Base-by-base conservation (phyloP, 257 asterid genomes). In the Schizonepeta tenuifolia region DNA sequence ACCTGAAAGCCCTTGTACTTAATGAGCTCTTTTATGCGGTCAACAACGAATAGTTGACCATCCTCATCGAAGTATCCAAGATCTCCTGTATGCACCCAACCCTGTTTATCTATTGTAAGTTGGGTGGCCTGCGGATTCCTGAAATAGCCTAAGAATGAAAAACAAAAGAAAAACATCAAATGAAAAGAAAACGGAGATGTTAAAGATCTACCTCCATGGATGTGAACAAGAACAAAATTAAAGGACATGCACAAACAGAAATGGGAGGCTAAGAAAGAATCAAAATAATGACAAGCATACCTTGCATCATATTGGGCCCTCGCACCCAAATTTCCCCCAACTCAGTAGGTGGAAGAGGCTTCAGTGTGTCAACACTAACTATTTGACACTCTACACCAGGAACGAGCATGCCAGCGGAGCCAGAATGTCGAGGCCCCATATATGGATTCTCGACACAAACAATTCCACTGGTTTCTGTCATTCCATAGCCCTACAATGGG, bases 41-140 rank as follows among this genome's bases (percentile, higher is more conserved):
- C 99, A 77, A 95, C 99, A 49, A 95, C 96, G 58, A 56, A 90
- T 59, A 95, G 83, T 60, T 81, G 93, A 69, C 99, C 99, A 18
- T 81, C 89, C 41, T 88, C 97, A 43, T 92, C 90, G 36, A 95
- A 92, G 81, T 88, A 92, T 69, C 99, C 99, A 69, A 95, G 92
- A 86, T 95, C 99, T 69, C 99, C 99, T 0, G 99, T 91, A 66
- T 87, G 98, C 15, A 95, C 91, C 95, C 96, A 95, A n/a, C 96
- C 91, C 55, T 86, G 96, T 79, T 83, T 90, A 86, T 95, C 99
- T 47, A 92, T 87, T 3, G 97, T 90, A 61, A 87, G 96, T 77
- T 87, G 81, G 20, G 98, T 91, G 44, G 97, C 97, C 80, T 84
- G 83, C 4, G 85, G 81, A 70, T 95, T 95, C 72, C 87, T 86